Evolutionary conservation across 345 rosid genomes (phyloP).

Genomic region (Durio zibethinus): DNA sequence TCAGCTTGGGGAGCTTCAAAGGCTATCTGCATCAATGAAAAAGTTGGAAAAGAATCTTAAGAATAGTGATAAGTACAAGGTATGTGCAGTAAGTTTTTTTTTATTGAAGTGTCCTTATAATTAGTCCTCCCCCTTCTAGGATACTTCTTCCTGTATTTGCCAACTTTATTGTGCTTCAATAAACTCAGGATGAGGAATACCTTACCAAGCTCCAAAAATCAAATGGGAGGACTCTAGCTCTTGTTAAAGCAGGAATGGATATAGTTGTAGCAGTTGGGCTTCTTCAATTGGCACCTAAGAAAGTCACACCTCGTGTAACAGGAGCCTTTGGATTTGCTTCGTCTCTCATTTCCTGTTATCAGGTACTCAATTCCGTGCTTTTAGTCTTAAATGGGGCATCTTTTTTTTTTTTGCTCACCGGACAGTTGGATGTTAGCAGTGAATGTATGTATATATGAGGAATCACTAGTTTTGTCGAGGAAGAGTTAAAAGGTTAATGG

Average conservation of each 20-base stretch:
- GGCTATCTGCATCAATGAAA: constrained; percentile 78
- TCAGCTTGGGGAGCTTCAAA: constrained; percentile 81
- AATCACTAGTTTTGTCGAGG: background rate
- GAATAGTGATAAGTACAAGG: constrained; percentile 61
- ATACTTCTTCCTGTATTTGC: background rate
- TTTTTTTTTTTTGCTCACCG: background rate
- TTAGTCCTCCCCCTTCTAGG: background rate
- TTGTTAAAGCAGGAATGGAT: constrained; percentile 83
- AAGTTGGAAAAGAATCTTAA: constrained; percentile 75
- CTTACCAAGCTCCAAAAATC: constrained; percentile 70
- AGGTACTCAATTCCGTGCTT: constrained; percentile 41
- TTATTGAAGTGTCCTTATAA: background rate
- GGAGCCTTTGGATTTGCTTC: constrained; percentile 78
- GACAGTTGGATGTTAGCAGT: background rate
- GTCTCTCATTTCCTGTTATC: constrained; percentile 93
- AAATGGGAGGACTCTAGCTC: constrained; percentile 75
- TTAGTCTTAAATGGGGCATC: background rate
- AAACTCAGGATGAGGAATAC: constrained; percentile 65
- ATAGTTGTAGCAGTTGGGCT: constrained; percentile 82
- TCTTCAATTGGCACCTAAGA: constrained; percentile 85
- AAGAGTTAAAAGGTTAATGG: background rate
- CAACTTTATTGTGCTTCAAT: background rate
- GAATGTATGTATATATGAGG: background rate
- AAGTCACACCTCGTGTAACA: constrained; percentile 82
- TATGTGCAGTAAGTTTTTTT: constrained; percentile 22